Evolutionary conservation across 306 rosid species (phyloP), one percentile per base, ranked within the genome.

Genomic region (Pterocarpus santalinus): DNA sequence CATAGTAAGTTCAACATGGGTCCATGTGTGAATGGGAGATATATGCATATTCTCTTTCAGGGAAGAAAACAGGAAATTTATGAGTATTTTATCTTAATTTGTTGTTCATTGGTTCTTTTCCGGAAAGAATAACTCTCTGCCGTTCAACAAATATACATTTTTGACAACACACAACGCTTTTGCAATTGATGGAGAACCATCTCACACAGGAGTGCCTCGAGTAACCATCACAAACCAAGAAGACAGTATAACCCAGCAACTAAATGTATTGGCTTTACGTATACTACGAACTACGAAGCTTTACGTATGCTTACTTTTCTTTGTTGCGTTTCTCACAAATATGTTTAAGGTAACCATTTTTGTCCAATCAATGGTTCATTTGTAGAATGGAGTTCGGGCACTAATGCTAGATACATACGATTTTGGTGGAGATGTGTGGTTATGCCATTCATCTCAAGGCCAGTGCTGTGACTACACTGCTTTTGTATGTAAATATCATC

Each of bases 71-170:
- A 5, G 58, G 34, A 73, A 55, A n/a, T 47, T 75, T 8, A 44
- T n/a, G 32, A 35, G 9, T 35, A 8, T 57, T 39, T 66, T 6
- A 13, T 47, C 44, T 66, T 34, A 43, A 75, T 66, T 17, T 57
- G 14, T 5, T 44, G 0, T 58, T 75, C 47, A 44, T 41, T 77
- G 38, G 2, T 39, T 69, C 4, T 6, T 7, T 8, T 14, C 14
- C 10, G 2, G 56, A 44, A 66, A 93, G 97, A 91, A 93, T 58
- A 89, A 83, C 63, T 90, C 97, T 58, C 84, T 94, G 6, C 91
- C 98, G 10, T 91, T 91, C 91, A 94, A 94, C 90, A 91, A 90
- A 69, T 94, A 94, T 62, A 92, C 93, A n/a, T 94, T 82, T 80
- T 83, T 94, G 89, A 85, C 97, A 47, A 94, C 93, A 49, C 97